Conservation (phyloP, 2,329 filamentous ascomycete genomes). For the Alternaria hordeiaustralica region DNA sequence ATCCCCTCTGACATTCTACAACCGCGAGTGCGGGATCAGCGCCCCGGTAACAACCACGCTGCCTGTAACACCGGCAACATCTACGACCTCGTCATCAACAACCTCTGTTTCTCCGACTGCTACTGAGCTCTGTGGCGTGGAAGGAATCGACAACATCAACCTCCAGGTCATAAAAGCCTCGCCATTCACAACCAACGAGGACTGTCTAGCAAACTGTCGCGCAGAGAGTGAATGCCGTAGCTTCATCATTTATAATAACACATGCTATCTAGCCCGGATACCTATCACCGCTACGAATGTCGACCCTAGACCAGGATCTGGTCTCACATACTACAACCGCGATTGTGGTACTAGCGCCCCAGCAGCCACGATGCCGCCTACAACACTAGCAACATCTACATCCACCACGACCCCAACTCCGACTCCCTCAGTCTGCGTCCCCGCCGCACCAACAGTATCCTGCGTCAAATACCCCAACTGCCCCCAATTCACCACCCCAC, state of each 20-base stretch:
- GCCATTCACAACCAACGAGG: not conserved
- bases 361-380: not conserved
- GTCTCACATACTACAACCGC: not conserved
- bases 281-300: not conserved
- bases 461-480: not conserved
- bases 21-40: too few relatives aligned
- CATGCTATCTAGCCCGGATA: not conserved
- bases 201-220: not conserved
- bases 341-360: not conserved
- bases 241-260: not conserved
- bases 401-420: not conserved
- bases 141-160: not conserved
- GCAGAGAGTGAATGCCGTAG: not conserved
- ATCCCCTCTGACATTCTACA: too few relatives aligned
- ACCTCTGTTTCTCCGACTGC: too few relatives aligned
- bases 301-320: fast-evolving
- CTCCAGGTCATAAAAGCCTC: not conserved
- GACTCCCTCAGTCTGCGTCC: not conserved
- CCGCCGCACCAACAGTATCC: not conserved
- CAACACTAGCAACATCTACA: not conserved
- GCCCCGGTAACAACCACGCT: too few relatives aligned
- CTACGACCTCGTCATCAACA: too few relatives aligned
- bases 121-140: not conserved
- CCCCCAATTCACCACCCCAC: not conserved
- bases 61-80: too few relatives aligned